Percentiles rank a stretch among this genome's conserved stretches.
phyloP scores from a whole-genome alignment of 2,329 filamentous ascomycete species.

The Penicillium sp. region DNA sequence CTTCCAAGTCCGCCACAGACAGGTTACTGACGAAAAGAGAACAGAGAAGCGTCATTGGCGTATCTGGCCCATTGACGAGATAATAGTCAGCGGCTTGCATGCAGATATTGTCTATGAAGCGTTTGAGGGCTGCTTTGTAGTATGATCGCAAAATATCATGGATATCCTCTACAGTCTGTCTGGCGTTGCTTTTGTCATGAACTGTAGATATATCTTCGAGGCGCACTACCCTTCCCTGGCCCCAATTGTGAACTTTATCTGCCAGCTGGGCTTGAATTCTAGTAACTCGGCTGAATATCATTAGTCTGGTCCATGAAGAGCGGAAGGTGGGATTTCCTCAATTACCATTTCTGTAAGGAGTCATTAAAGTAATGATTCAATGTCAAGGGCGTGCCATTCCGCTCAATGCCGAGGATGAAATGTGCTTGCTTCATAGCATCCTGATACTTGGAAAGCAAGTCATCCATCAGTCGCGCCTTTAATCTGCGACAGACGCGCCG shows the following conservation, averaged over 20 bases:
- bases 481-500: background rate
- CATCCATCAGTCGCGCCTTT: conserved; percentile 28
- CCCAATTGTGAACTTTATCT: no score
- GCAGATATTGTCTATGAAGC: conserved; percentile 60
- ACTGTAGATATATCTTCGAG: conserved; percentile 1
- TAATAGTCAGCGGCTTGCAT: conserved; percentile 54
- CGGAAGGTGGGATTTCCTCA: background rate
- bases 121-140: conserved; percentile 57
- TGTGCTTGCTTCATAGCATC: conserved; percentile 32
- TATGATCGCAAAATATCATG: conserved; percentile 58
- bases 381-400: conserved; percentile 45
- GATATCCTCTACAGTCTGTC: conserved; percentile 44
- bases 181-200: conserved; percentile 10
- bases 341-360: conserved; percentile 36
- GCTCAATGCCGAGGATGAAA: conserved; percentile 53
- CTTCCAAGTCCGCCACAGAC: conserved; percentile 46
- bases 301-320: no score
- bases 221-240: no score
- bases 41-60: conserved; percentile 52
- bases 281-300: no score
- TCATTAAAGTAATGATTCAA: conserved; percentile 50
- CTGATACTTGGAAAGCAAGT: conserved; percentile 37
- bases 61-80: conserved; percentile 47
- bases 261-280: no score
- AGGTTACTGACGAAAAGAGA: conserved; percentile 49